phyloP scores from a whole-genome alignment of 2,329 filamentous ascomycete genomes.

The Harringtonia lauricola region DNA sequence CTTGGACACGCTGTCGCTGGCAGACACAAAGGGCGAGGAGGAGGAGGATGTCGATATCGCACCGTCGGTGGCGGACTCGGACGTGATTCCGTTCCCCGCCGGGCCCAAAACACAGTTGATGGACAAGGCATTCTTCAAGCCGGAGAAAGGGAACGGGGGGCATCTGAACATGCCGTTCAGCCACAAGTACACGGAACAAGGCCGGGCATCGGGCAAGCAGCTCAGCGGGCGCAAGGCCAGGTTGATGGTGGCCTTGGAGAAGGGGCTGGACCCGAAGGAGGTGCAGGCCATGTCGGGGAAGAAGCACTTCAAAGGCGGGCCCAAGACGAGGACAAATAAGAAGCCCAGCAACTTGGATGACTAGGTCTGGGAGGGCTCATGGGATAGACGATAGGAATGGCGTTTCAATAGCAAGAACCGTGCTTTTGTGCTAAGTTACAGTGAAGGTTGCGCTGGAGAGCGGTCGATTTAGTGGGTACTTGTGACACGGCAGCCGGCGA shows the following conservation, averaged over 20 bases:
- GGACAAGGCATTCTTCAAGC: conserved; percentile 82
- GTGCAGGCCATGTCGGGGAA: conserved; percentile 57
- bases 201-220: conserved; percentile 45
- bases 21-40: background rate
- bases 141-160: conserved; percentile 46
- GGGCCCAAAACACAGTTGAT: conserved; percentile 67
- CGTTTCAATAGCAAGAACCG: too few relatives aligned
- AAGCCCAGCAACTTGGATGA: conserved; percentile 11
- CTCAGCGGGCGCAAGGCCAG: conserved; percentile 75
- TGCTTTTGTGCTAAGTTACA: too few relatives aligned
- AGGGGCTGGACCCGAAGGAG: conserved; percentile 73
- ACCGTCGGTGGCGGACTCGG: conserved; percentile 23
- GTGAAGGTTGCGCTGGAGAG: too few relatives aligned
- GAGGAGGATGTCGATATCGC: conserved; percentile 12
- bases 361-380: background rate
- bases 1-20: conserved; percentile 19
- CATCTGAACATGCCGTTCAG: conserved; percentile 75
- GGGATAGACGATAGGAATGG: too few relatives aligned
- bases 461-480: too few relatives aligned
- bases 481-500: too few relatives aligned
- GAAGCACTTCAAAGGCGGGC: conserved; percentile 87
- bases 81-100: conserved; percentile 39
- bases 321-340: conserved; percentile 36
- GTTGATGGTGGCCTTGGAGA: conserved; percentile 72
- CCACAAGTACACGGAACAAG: conserved; percentile 80